Evolutionary conservation across 129 eudicot genomes (phyloP).

Genomic region (Artemisia argyi): DNA sequence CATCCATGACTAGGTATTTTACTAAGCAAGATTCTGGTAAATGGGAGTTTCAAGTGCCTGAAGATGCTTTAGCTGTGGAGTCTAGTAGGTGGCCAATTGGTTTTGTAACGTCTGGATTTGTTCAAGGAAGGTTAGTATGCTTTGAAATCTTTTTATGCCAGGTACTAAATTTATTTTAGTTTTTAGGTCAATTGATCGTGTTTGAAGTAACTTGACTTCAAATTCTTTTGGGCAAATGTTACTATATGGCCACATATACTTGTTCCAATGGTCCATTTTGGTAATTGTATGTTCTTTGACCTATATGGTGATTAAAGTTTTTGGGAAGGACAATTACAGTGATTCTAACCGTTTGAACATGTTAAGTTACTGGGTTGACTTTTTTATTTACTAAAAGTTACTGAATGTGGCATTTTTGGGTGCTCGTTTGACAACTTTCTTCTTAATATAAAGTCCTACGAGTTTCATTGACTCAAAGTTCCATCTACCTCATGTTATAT

Average conservation of each 20-base stretch:
- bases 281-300: too few species aligned
- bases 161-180: neutral
- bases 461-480: too few species aligned
- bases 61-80: conserved; percentile 49
- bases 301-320: neutral
- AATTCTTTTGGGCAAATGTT: too few species aligned
- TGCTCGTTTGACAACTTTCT: too few species aligned
- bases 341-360: too few species aligned
- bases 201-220: too few species aligned
- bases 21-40: conserved; percentile 55
- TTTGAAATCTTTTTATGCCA: neutral
- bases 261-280: too few species aligned
- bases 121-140: conserved; percentile 74
- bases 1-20: conserved; percentile 48
- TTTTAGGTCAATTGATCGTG: neutral
- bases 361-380: too few species aligned
- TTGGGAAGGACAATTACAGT: neutral
- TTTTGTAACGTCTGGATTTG: conserved; percentile 85
- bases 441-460: too few species aligned
- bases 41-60: conserved; percentile 72
- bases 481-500: neutral
- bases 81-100: conserved; percentile 83
- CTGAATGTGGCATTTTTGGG: too few species aligned
- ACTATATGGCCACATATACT: too few species aligned
- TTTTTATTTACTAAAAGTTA: too few species aligned